Evolutionary conservation across 2,329 filamentous ascomycete genomes (phyloP), one percentile per base, ranked within the genome.

Genomic region (Acephala macrosclerotiorum): DNA sequence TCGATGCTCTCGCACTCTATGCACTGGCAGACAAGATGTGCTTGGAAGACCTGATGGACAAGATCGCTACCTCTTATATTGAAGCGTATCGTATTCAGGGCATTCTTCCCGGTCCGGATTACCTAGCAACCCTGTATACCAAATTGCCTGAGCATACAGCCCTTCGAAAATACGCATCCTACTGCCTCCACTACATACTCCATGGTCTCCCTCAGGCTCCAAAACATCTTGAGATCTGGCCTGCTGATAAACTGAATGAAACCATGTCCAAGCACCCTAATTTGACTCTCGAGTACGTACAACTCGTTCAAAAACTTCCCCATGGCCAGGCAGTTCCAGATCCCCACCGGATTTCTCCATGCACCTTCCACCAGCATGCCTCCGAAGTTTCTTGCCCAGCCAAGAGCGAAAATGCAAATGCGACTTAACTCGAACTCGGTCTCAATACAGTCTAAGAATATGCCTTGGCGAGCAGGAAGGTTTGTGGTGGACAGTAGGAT

Each of bases 281-380:
- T 1, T 33, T 53, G 7, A 29, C 25, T 29, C 22, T 53, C 1
- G 49, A 53, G 14, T 53, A 53, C 14, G 22, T 53, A 25, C 22
- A 53, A 12, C 26, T 53, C 12, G 49, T 53, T 18, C 49, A 53
- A 22, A 16, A 53, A 6, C 25, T 29, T n/a, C 49, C 49, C 18
- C 3, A 7, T 3, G 25, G n/a, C 14, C 18, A 18, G 18, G 22
- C 49, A 18, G 49, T 58, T 6, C 9, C 18, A 16, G 55, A 58
- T 38, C 55, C 55, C 6, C 29, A 18, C 3, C 18, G 12, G n/a
- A 7, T 40, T 2, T 33, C 55, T 12, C 12, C 14, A 9, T 38
- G 45, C 33, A 40, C 29, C 7, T 61, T 49, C 22, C 49, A 53
- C 40, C 25, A 40, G 12, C 55, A 58, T 16, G 29, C 55, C 20